Percentiles rank a stretch among this genome's conserved stretches.
These are phyloP conservation scores for Saturnispora ahearnii DNA, from an alignment of 805 yeast genomes.

Conservation along the genomic window DNA sequence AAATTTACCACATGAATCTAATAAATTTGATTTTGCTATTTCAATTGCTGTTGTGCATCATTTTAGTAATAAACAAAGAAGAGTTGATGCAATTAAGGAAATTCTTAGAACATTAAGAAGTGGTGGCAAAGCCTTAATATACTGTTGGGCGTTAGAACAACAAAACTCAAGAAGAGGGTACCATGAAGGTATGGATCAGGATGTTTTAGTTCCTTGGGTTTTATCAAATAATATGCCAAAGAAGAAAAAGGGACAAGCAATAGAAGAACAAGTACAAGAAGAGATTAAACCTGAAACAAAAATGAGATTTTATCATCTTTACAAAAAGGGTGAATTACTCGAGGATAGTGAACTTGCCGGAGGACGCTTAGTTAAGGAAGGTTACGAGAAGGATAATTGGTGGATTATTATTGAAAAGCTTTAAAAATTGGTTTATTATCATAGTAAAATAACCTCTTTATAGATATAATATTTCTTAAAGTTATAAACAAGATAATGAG, in stretches of 20 bases:
- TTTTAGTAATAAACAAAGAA: slow-evolving; percentile 74
- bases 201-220: slow-evolving; percentile 95
- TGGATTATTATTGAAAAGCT: slow-evolving; percentile 49
- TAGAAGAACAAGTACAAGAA: slow-evolving; percentile 16
- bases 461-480: neutral
- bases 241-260: slow-evolving; percentile 20
- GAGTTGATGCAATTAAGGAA: slow-evolving; percentile 65
- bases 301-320: slow-evolving; percentile 83
- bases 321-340: slow-evolving; percentile 73
- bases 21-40: slow-evolving; percentile 67
- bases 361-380: slow-evolving; percentile 53
- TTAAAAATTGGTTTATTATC: slow-evolving; percentile 6
- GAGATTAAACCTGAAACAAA: slow-evolving; percentile 40
- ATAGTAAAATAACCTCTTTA: neutral
- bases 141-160: slow-evolving; percentile 97
- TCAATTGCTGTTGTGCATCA: slow-evolving; percentile 96
- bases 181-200: slow-evolving; percentile 86
- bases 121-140: slow-evolving; percentile 68
- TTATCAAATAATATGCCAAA: slow-evolving; percentile 41
- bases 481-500: neutral
- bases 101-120: slow-evolving; percentile 45
- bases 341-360: slow-evolving; percentile 67
- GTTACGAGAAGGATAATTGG: slow-evolving; percentile 95
- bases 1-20: slow-evolving; percentile 43
- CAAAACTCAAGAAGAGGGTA: slow-evolving; percentile 82